Percentiles rank a stretch among this genome's conserved stretches.
Evolutionary conservation across 1,284 basidiomycete genomes (phyloP).

Genomic region (Ganoderma leucocontextum): DNA sequence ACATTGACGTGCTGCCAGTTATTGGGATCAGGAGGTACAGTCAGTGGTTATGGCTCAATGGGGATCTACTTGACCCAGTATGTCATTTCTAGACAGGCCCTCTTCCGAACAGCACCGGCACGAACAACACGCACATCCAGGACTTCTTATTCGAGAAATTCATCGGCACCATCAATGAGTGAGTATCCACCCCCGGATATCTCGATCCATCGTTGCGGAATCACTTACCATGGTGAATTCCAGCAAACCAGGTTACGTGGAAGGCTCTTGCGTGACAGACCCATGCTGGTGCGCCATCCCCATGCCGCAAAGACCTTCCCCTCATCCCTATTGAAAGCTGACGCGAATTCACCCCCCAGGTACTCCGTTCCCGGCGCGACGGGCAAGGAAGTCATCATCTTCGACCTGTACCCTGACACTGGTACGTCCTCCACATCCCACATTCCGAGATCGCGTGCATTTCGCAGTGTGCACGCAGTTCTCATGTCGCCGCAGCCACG

Average conservation of each 20-base stretch:
- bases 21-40: conserved; percentile 65
- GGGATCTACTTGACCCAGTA: background rate
- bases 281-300: conserved; percentile 56
- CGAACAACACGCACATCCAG: conserved; percentile 63
- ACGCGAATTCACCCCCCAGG: conserved; percentile 24
- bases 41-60: background rate
- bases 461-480: background rate
- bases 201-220: background rate
- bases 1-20: conserved; percentile 44
- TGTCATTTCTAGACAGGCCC: conserved; percentile 43
- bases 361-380: conserved; percentile 61
- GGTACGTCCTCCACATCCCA: conserved; percentile 40
- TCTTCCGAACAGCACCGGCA: conserved; percentile 50
- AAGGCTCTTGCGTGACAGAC: conserved; percentile 64
- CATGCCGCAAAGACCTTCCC: background rate
- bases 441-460: background rate
- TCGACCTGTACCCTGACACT: conserved; percentile 63
- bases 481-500: conserved; percentile 42
- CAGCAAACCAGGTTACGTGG: conserved; percentile 56
- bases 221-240: background rate
- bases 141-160: conserved; percentile 66
- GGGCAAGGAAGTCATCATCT: conserved; percentile 65
- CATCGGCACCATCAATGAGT: conserved; percentile 61
- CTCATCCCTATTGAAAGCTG: background rate
- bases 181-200: conserved; percentile 28